These are phyloP conservation scores for Tuber microsphaerosporum DNA, from an alignment of 495 filamentous ascomycete genomes.

Conservation along the genomic window DNA sequence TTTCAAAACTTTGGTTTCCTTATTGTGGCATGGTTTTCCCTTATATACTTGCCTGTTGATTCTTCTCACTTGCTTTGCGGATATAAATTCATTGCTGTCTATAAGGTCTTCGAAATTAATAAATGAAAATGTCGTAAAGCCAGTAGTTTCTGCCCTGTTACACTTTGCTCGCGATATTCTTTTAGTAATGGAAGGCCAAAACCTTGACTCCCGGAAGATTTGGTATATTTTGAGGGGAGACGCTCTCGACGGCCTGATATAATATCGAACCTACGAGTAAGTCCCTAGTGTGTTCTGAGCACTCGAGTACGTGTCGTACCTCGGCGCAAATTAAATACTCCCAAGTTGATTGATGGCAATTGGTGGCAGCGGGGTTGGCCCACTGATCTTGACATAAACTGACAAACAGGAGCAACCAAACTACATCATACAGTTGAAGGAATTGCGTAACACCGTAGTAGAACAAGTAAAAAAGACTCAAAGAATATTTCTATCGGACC, in stretches of 20 bases:
- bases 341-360: background rate
- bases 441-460: background rate
- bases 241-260: background rate
- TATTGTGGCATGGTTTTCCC: background rate
- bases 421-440: background rate
- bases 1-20: background rate
- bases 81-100: conserved; percentile 2
- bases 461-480: background rate
- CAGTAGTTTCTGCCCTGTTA: background rate
- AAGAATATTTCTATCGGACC: background rate
- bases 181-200: background rate
- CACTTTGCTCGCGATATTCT: background rate
- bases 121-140: background rate
- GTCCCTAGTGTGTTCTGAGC: background rate
- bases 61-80: background rate
- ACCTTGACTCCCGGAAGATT: background rate
- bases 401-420: background rate
- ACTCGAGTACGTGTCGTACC: background rate
- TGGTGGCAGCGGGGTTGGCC: background rate
- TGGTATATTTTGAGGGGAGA: background rate
- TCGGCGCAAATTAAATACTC: background rate
- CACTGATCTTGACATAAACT: background rate
- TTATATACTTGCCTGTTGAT: background rate
- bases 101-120: conserved; percentile 1
- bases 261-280: background rate